These are phyloP conservation scores for Entomortierella chlamydospora DNA, from an alignment of 192 early-diverging fungal genomes.

Conservation along the genomic window DNA sequence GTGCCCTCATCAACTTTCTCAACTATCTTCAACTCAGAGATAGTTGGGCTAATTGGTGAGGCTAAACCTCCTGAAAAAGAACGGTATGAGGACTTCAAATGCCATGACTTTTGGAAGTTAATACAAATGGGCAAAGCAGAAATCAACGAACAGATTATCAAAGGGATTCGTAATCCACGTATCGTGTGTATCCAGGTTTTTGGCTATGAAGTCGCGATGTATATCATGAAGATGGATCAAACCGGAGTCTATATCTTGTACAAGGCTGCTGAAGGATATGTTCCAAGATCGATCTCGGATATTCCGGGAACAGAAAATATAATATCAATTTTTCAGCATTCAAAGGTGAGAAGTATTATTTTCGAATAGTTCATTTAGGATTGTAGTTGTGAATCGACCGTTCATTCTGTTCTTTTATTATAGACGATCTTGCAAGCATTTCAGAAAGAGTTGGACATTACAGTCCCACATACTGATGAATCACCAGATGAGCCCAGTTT, in stretches of 20 bases:
- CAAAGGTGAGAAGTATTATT: not conserved
- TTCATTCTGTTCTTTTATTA: not conserved
- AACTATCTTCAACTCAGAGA: constrained; percentile 1
- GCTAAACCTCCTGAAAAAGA: constrained; percentile 4
- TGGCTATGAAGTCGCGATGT: not conserved
- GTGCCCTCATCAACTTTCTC: not conserved
- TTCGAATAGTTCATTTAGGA: not conserved
- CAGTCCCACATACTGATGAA: not conserved
- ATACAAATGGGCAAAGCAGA: constrained; percentile 1
- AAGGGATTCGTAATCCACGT: not conserved
- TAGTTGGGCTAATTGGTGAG: not conserved
- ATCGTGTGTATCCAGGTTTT: not conserved
- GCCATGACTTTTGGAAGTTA: not conserved
- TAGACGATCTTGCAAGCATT: not conserved
- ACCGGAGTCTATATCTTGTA: not conserved
- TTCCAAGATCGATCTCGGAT: not conserved
- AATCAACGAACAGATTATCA: not conserved
- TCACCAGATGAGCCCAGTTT: not conserved
- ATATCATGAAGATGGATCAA: not conserved
- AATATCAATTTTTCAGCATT: not conserved
- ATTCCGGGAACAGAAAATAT: not conserved
- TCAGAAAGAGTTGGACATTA: not conserved
- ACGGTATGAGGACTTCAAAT: not conserved
- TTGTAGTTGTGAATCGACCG: not conserved
- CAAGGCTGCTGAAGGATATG: not conserved